Conservation (phyloP, 2,329 filamentous ascomycete genomes). For the Chrysoporthe austroafricana region DNA sequence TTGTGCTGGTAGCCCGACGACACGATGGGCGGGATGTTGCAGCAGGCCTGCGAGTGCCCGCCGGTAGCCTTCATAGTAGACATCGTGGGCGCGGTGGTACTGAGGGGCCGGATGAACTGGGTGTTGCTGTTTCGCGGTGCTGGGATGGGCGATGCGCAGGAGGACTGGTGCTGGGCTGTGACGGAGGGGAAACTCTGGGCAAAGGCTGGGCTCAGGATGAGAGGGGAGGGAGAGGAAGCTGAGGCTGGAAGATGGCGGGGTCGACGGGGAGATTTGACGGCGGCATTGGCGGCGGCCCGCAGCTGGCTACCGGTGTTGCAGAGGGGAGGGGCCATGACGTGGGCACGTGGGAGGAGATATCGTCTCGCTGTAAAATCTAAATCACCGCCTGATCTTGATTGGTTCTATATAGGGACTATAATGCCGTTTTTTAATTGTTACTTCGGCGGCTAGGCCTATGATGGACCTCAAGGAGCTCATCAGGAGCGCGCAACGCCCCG, state of each 20-base stretch:
- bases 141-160: constrained; percentile 12
- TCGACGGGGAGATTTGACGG: constrained; percentile 1
- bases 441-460: no score
- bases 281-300: constrained; percentile 21
- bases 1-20: constrained; percentile 47
- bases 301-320: constrained; percentile 6
- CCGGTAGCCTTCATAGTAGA: constrained; percentile 40
- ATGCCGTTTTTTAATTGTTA: no score
- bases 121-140: neutral
- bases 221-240: neutral
- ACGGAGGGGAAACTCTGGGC: no score
- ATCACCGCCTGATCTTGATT: no score
- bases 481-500: no score
- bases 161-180: constrained; percentile 3
- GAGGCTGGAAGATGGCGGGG: constrained; percentile 14
- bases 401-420: no score
- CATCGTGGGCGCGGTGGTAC: constrained; percentile 35
- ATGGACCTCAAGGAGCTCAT: no score
- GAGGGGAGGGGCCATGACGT: constrained; percentile 12
- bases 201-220: neutral
- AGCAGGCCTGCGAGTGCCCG: constrained; percentile 47
- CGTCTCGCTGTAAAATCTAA: no score
- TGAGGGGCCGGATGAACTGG: constrained; percentile 11
- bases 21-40: constrained; percentile 53
- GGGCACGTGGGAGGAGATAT: neutral